Evolutionary conservation across 306 rosid genomes (phyloP), one percentile per base, ranked within the genome.

Genomic region (Fagus sylvatica): DNA sequence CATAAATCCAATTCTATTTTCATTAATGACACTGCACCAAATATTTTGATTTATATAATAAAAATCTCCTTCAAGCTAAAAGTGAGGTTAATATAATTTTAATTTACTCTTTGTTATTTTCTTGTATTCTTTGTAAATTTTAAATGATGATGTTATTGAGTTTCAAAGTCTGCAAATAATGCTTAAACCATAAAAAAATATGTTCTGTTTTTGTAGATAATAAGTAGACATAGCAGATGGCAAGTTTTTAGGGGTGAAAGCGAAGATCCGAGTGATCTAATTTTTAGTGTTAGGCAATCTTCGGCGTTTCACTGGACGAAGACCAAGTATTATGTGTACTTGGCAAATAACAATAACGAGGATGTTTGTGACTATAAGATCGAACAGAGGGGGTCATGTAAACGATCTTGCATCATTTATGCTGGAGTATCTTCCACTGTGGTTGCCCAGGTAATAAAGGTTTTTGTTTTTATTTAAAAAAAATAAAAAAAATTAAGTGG

Each of bases 281-380:
- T 74, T 33, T 74, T 80, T 7, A 74, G 76, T 6, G 76, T 82
- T 16, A 84, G 77, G 82, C 28, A 83, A 55, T 80, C 89, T 40
- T 79, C 88, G 2, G 0, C 83, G 28, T 22, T 22, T 22, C 28
- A 22, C 28, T 22, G 28, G 28, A 22, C 78, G 2, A 84, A 83
- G 80, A 77, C 89, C 68, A 88, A 86, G 48, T 85, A 84, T 64
- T 83, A 86, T 37, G 92, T 90, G 71, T 90, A 88, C 90, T 81
- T 88, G 74, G 94, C 85, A 11, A 78, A 49, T 33, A 90, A 86
- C 53, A 81, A 76, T 17, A 49, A 42, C 57, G 92, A 90, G 73
- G 2, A 81, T 19, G 84, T 60, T 46, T 85, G 89, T 76, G 95
- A 88, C 76, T 88, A 22, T 22, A 22, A 22, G 28, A 22, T 22